Base-by-base conservation (phyloP, 208 protist species). In the Leishmania braziliensis region DNA sequence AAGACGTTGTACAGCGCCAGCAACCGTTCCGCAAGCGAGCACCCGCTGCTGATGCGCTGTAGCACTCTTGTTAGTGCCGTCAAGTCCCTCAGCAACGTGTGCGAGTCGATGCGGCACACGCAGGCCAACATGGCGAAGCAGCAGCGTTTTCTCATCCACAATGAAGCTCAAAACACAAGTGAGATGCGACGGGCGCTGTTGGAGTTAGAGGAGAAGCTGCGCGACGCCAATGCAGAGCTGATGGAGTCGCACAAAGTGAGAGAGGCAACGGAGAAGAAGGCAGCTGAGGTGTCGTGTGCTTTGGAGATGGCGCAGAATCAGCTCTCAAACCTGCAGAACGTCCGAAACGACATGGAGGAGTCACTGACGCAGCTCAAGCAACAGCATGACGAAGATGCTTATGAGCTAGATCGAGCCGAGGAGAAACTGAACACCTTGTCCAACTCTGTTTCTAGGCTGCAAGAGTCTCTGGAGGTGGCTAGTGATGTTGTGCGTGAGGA, bases 131-230 rank as follows among this genome's bases (percentile, higher is more conserved):
- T 82, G 60, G 63, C 66, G 9, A 84, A 82, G 46, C 81, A 83
- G 65, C 87, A 88, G 78, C 75, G 79, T 48, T 90, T 90, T 72
- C 79, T 90, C 16, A 80, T 90, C n/a, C 43, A 90, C 33, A 77
- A 84, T 33, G 80, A 82, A 54, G 33, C 60, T 16, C 76, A 80
- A 12, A 84, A 90, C 68, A 84, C 80, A 51, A 71, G 82, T 20
- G 81, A 83, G 71, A 79, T 92, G 9, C 65, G 80, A 16, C 33
- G 43, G 39, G 78, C 78, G 3, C 70, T 88, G 33, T 46, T 78
- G 10, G 68, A 84, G 78, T 23, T 81, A 23, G 81, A 86, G 48
- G 77, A 79, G 20, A 62, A 87, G 69, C 77, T 89, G 71, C 77
- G 18, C 10, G 48, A 62, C 43, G 26, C 33, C 23, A 72, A 78